A percentile compares a stretch with the other conserved stretches of the same genome.
Evolutionary conservation across 106 monocot genomes (phyloP).

Genomic region (Cymbidium sinense): DNA sequence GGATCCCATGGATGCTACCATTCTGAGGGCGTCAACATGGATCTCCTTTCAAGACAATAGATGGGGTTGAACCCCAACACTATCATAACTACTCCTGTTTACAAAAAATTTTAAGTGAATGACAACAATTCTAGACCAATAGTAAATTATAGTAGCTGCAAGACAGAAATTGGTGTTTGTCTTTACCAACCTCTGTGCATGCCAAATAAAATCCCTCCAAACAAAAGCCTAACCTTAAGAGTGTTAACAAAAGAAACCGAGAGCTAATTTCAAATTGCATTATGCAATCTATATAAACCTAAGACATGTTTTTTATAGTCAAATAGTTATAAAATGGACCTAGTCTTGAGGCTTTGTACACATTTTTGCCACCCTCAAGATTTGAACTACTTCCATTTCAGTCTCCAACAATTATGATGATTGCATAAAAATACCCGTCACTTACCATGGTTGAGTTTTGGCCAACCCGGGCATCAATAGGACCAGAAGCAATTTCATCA

Average conservation of each 20-base stretch:
- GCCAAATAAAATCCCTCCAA: background rate
- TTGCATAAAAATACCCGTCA: background rate
- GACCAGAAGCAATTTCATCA: conserved; percentile 81
- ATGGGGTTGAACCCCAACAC: background rate
- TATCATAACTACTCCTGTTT: background rate
- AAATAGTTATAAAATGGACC: background rate
- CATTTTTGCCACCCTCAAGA: background rate
- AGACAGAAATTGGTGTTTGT: background rate
- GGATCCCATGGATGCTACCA: background rate
- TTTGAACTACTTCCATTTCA: background rate
- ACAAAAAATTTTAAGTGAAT: background rate
- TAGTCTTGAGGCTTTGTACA: background rate
- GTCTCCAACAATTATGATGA: no score
- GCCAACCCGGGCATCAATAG: conserved; percentile 72
- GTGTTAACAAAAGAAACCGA: background rate
- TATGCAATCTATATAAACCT: background rate
- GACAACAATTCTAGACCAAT: background rate
- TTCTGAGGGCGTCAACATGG: background rate
- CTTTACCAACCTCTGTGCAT: background rate
- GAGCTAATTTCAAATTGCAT: background rate
- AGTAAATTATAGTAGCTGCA: background rate
- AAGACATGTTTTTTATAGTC: background rate
- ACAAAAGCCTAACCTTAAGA: background rate
- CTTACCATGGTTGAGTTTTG: conserved; percentile 87
- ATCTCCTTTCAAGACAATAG: background rate